phyloP scores from a whole-genome alignment of 2,329 filamentous ascomycete genomes.

The Microdochium trichocladiopsis region DNA sequence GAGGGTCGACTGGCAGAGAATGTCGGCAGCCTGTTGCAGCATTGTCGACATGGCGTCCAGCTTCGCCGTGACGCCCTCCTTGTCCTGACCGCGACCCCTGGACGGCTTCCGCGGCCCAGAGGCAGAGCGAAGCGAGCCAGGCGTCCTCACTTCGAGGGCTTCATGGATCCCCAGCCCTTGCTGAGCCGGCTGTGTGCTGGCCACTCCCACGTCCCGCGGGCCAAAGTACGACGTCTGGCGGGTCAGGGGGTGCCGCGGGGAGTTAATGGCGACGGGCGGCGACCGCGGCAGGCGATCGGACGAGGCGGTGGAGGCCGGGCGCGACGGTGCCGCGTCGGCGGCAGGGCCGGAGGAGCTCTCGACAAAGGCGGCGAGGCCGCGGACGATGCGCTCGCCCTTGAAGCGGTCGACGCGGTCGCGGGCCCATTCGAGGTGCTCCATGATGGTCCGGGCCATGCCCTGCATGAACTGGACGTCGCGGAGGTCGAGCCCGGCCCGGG shows the following conservation, averaged over 20 bases:
- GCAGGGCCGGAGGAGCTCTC: conserved; percentile 33
- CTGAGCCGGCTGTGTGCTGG: not conserved
- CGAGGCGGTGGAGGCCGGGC: not conserved
- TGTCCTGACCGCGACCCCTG: too few species aligned
- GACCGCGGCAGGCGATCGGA: not conserved
- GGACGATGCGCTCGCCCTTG: conserved; percentile 45
- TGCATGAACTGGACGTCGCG: conserved; percentile 46
- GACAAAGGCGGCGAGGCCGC: conserved; percentile 46
- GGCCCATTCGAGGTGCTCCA: conserved; percentile 54
- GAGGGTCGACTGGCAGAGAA: conserved; percentile 18
- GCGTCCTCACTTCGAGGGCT: not conserved
- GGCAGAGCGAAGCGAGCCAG: not conserved
- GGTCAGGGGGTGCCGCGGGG: not conserved
- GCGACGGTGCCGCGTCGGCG: conserved; percentile 3
- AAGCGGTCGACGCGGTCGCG: conserved; percentile 43
- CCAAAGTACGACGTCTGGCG: conserved; percentile 1
- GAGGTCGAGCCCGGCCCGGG: conserved; percentile 39
- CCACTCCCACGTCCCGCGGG: not conserved
- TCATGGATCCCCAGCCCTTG: not conserved
- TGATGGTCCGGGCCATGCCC: conserved; percentile 47
- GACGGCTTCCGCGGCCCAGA: not conserved
- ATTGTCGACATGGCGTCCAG: conserved; percentile 14
- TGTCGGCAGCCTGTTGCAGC: conserved; percentile 18
- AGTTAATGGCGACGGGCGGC: not conserved
- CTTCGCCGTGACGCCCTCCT: conserved; percentile 3